These are phyloP conservation scores for Wallacemonas sp. DNA, from an alignment of 208 protist genomes.

Conservation along the genomic window DNA sequence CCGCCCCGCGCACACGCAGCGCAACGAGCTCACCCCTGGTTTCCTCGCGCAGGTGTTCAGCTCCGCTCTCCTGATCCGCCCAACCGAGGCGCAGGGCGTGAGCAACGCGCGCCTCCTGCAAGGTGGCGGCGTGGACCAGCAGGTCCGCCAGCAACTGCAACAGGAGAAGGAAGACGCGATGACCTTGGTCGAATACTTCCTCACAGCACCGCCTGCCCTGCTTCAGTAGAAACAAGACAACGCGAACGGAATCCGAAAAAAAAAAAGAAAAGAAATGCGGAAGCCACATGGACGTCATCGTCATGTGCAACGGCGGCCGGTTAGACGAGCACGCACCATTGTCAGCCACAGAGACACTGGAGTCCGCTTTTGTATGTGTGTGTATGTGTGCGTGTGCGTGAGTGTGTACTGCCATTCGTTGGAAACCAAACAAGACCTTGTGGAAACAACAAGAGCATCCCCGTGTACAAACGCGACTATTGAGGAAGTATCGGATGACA, in stretches of 20 bases:
- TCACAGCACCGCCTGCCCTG: slow-evolving; percentile 54
- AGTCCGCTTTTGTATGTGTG: background rate
- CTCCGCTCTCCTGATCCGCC: slow-evolving; percentile 57
- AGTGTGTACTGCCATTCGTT: too few relatives aligned
- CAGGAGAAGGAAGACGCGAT: slow-evolving; percentile 69
- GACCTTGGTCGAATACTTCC: slow-evolving; percentile 74
- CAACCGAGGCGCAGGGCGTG: slow-evolving; percentile 25
- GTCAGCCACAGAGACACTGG: too few relatives aligned
- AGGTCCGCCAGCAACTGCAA: slow-evolving; percentile 64
- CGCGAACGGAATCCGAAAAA: background rate
- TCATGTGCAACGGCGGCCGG: too few relatives aligned
- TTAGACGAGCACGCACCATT: too few relatives aligned
- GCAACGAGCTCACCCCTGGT: slow-evolving; percentile 62
- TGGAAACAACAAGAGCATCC: too few relatives aligned
- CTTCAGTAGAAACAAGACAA: slow-evolving; percentile 21
- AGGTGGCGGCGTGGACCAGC: slow-evolving; percentile 55
- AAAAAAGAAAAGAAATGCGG: too few relatives aligned
- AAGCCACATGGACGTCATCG: too few relatives aligned
- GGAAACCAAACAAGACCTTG: too few relatives aligned
- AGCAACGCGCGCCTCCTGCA: slow-evolving; percentile 33
- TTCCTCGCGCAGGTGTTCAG: slow-evolving; percentile 73
- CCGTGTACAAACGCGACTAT: too few relatives aligned
- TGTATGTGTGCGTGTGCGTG: background rate
- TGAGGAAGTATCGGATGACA: too few relatives aligned
- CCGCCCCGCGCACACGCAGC: slow-evolving; percentile 43